phyloP scores from a whole-genome alignment of 2,329 filamentous ascomycete genomes.

The Diaporthe sp. region DNA sequence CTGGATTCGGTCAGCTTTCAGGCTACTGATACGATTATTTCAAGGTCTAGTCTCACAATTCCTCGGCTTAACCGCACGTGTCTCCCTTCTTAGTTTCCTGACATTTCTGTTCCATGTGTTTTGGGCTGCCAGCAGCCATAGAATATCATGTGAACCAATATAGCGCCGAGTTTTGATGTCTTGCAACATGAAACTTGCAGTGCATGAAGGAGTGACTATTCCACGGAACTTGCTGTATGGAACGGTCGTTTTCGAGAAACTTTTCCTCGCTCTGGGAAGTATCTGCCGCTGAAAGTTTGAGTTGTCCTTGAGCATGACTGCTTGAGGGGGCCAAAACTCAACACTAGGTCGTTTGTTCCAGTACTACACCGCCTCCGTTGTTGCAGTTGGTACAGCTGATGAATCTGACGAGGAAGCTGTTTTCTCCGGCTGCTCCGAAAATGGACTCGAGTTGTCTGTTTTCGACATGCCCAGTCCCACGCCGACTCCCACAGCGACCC shows the following conservation, averaged over 20 bases:
- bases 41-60: neutral
- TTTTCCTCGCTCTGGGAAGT: neutral
- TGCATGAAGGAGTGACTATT: neutral
- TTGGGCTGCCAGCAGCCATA: neutral
- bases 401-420: neutral
- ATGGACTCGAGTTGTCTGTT: constrained; percentile 15
- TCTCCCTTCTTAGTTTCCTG: no score
- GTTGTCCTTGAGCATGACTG: neutral
- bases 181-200: neutral
- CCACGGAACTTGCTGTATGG: neutral
- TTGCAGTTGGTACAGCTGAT: neutral
- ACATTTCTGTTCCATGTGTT: no score
- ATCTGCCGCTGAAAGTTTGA: neutral
- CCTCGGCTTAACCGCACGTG: no score
- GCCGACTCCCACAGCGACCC: constrained; percentile 28
- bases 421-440: neutral
- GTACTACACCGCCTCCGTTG: neutral
- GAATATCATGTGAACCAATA: neutral
- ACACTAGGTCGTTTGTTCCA: neutral
- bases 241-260: neutral
- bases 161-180: neutral
- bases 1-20: neutral
- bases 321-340: neutral
- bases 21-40: neutral
- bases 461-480: constrained; percentile 25